Evolutionary conservation across 192 early-diverging fungal genomes (phyloP).

Genomic region (Jimgerdemannia flammicorona): DNA sequence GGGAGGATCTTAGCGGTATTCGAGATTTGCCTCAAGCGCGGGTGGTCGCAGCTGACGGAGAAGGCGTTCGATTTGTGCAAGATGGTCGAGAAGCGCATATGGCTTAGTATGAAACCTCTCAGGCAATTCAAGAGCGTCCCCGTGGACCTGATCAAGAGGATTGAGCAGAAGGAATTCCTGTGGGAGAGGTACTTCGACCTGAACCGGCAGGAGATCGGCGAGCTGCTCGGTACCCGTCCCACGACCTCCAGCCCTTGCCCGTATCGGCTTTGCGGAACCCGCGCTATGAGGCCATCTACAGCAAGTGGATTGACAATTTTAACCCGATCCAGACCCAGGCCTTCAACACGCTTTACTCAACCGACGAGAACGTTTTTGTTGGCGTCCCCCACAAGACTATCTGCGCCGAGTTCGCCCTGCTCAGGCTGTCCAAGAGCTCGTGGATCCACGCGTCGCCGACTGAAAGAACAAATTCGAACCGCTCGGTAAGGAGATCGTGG

Average conservation of each 20-base stretch:
- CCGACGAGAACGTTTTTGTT: constrained; percentile 88
- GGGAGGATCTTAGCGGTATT: constrained; percentile 88
- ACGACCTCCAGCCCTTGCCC: constrained; percentile 90
- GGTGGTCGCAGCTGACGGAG: constrained; percentile 89
- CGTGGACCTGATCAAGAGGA: constrained; percentile 73
- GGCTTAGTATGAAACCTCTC: constrained; percentile 94
- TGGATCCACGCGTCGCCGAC: constrained; percentile 67
- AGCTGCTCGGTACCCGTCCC: constrained; percentile 89
- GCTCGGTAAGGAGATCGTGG: constrained; percentile 86
- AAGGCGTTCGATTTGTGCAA: constrained; percentile 92
- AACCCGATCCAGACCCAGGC: constrained; percentile 97
- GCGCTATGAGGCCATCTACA: constrained; percentile 70
- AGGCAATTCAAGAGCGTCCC: constrained; percentile 86
- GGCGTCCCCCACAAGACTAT: constrained; percentile 97
- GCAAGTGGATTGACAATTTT: constrained; percentile 58
- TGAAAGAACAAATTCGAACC: constrained; percentile 84
- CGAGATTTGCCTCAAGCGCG: constrained; percentile 91
- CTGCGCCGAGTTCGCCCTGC: constrained; percentile 91
- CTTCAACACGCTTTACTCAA: constrained; percentile 84
- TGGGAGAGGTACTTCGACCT: constrained; percentile 97
- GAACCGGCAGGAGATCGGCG: constrained; percentile 87
- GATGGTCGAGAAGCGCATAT: constrained; percentile 95
- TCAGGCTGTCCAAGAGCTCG: constrained; percentile 83
- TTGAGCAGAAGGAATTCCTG: constrained; percentile 92
- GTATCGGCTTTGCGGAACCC: constrained; percentile 73